phyloP scores from a whole-genome alignment of 2,329 filamentous ascomycete species.

The Chaetomium globosum region DNA sequence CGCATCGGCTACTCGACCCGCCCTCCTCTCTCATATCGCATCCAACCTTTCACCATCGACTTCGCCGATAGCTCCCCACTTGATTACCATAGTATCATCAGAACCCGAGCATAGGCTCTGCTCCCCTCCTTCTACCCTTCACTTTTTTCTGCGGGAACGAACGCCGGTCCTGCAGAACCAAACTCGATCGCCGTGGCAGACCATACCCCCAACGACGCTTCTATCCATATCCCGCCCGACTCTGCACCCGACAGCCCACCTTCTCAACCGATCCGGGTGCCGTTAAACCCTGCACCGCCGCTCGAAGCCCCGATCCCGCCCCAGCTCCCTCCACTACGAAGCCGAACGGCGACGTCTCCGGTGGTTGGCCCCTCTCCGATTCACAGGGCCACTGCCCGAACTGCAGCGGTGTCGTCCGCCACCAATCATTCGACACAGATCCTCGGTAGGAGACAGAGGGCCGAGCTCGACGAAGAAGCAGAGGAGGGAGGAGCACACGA shows the following conservation, averaged over 20 bases:
- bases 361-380: constrained; percentile 26
- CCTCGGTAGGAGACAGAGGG: constrained; percentile 60
- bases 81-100: neutral
- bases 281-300: constrained; percentile 53
- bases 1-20: constrained; percentile 16
- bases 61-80: constrained; percentile 4
- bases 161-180: constrained; percentile 47
- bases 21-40: constrained; percentile 4
- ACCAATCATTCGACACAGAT: constrained; percentile 43
- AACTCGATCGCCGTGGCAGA: constrained; percentile 70
- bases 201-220: constrained; percentile 56
- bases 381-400: constrained; percentile 32
- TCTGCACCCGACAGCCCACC: constrained; percentile 72
- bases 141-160: constrained; percentile 34
- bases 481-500: constrained; percentile 44
- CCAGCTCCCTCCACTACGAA: constrained; percentile 29
- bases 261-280: constrained; percentile 56
- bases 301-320: constrained; percentile 39
- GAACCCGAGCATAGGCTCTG: constrained; percentile 4
- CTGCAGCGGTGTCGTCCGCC: constrained; percentile 26
- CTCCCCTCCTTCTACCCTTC: constrained; percentile 7
- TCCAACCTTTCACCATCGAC: constrained; percentile 12
- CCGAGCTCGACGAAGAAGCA: constrained; percentile 46
- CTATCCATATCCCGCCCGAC: constrained; percentile 61
- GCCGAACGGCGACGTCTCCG: constrained; percentile 31